A percentile compares a stretch with the other conserved stretches of the same genome.
phyloP scores from a whole-genome alignment of 2,329 filamentous ascomycete genomes.

The Paramyrothecium sp. region DNA sequence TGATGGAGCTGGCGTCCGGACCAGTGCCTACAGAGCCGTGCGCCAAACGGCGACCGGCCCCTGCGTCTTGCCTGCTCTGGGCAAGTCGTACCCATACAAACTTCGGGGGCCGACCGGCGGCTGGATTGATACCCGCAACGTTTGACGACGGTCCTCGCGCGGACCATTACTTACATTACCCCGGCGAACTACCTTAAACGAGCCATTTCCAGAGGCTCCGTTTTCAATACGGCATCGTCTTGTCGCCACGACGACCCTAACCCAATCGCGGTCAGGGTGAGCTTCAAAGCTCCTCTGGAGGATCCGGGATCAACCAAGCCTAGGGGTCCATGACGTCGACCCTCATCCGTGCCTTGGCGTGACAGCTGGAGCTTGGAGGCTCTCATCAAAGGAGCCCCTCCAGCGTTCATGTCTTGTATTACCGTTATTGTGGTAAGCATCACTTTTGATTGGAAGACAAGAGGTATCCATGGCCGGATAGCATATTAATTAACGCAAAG shows the following conservation, averaged over 20 bases:
- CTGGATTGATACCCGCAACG: background rate
- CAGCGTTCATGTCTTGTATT: background rate
- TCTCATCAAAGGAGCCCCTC: background rate
- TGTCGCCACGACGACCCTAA: background rate
- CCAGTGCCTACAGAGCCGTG: slow-evolving; percentile 7
- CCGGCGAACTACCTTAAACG: background rate
- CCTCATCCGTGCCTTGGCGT: background rate
- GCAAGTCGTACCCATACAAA: background rate
- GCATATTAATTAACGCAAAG: no score
- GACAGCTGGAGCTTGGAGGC: background rate
- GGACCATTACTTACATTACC: background rate
- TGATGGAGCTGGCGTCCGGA: slow-evolving; percentile 7
- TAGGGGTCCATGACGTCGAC: background rate
- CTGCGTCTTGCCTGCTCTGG: background rate
- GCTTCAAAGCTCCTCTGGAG: background rate
- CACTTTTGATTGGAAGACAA: no score
- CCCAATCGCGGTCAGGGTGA: background rate
- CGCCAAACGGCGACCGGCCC: slow-evolving; percentile 1
- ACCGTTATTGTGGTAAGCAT: background rate
- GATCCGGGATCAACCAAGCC: background rate
- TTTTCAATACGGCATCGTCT: background rate
- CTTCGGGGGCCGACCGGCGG: background rate
- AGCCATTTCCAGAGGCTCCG: background rate
- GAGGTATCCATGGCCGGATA: no score
- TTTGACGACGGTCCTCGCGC: no score